phyloP scores from a whole-genome alignment of 2,329 filamentous ascomycete genomes.

The Alternaria arbusti region DNA sequence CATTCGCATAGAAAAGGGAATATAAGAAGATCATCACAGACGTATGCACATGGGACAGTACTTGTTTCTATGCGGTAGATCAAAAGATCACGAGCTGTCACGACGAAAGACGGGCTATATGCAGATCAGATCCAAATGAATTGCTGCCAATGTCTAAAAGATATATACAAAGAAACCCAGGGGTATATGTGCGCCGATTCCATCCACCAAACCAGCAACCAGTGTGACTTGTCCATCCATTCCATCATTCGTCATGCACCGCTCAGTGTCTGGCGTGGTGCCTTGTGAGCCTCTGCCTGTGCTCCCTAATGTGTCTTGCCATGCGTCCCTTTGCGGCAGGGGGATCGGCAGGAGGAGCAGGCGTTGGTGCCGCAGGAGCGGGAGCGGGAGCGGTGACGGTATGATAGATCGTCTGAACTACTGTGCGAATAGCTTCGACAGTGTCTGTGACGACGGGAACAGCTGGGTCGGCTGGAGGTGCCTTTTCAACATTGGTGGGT shows the following conservation, averaged over 20 bases:
- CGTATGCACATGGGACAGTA: neutral
- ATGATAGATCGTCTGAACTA: slow-evolving; percentile 23
- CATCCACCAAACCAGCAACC: slow-evolving; percentile 7
- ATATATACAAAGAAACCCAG: slow-evolving; percentile 14
- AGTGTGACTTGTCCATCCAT: slow-evolving; percentile 1
- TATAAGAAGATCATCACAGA: neutral
- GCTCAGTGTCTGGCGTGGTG: slow-evolving; percentile 18
- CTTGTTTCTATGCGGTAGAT: neutral
- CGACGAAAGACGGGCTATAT: neutral
- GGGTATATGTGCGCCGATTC: slow-evolving; percentile 17
- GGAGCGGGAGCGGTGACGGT: slow-evolving; percentile 17
- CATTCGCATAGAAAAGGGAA: neutral
- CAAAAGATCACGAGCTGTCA: neutral
- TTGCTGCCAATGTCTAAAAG: slow-evolving; percentile 4
- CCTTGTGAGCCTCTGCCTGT: slow-evolving; percentile 20
- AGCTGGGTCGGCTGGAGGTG: slow-evolving; percentile 4
- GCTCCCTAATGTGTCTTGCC: slow-evolving; percentile 23
- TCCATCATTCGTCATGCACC: neutral
- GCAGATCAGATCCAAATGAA: neutral
- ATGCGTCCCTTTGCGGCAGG: slow-evolving; percentile 14
- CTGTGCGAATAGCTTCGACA: slow-evolving; percentile 11
- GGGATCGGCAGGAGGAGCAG: slow-evolving; percentile 11
- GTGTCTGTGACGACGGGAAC: slow-evolving; percentile 8
- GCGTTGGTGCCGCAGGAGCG: slow-evolving; percentile 12
- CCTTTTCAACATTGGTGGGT: slow-evolving; percentile 1